These are phyloP conservation scores for Plasmodium coatneyi DNA, from an alignment of 169 alveolate genomes.

Conservation along the genomic window DNA sequence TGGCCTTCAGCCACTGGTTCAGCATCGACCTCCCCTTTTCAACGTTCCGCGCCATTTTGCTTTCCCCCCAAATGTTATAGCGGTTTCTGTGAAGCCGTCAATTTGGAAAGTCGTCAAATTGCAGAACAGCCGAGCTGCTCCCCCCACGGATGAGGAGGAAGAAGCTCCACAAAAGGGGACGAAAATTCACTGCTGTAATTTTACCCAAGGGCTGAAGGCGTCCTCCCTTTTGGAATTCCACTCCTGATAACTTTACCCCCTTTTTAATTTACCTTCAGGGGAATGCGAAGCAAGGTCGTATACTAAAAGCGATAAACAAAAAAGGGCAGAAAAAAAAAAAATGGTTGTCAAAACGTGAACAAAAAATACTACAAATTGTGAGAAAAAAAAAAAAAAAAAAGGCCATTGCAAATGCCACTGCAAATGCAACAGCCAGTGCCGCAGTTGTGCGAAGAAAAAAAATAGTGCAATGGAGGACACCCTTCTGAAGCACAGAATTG, in stretches of 20 bases:
- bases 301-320: not conserved
- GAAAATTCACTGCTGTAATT: not conserved
- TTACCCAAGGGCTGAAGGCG: not conserved
- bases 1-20: slow-evolving; percentile 69
- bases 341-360: not conserved
- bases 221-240: not conserved
- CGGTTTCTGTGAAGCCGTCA: not conserved
- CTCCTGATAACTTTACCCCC: not conserved
- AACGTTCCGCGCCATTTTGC: slow-evolving; percentile 48
- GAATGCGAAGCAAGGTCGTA: not conserved
- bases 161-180: not conserved
- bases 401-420: not conserved
- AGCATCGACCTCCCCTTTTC: slow-evolving; percentile 72
- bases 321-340: not conserved
- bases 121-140: not conserved
- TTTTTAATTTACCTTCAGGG: not conserved
- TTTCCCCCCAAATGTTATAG: not conserved
- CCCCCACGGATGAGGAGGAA: not conserved
- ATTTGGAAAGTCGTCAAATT: not conserved
- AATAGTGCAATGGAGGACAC: slow-evolving; percentile 20
- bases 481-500: slow-evolving; percentile 28
- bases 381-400: not conserved
- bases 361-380: not conserved
- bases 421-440: not conserved
- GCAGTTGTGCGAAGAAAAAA: not conserved